A percentile compares a stretch with the other conserved stretches of the same genome.
Conservation (phyloP, 495 filamentous ascomycete species). For the Neurospora sp. region DNA sequence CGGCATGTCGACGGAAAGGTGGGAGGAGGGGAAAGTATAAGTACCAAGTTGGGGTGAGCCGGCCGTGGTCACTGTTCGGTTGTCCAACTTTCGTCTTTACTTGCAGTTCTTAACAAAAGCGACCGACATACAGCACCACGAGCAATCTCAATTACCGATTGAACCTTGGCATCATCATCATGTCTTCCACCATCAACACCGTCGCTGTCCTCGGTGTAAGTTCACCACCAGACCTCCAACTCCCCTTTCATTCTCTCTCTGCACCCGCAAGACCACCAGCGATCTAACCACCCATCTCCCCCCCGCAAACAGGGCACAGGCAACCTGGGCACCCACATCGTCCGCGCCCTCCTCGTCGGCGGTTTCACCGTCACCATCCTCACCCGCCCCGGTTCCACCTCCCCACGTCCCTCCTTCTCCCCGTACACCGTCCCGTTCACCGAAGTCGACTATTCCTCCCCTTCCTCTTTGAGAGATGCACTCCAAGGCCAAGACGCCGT, state of each 20-base stretch:
- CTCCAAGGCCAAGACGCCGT: conserved; percentile 48
- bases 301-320: conserved; percentile 39
- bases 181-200: conserved; percentile 37
- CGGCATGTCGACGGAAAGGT: background rate
- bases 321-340: conserved; percentile 46
- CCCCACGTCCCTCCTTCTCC: conserved; percentile 16
- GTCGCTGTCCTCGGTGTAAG: conserved; percentile 43
- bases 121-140: background rate
- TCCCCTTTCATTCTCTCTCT: background rate
- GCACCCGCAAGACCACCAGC: background rate
- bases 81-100: background rate
- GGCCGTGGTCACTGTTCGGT: background rate
- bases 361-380: conserved; percentile 51
- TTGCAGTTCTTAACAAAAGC: too few relatives aligned
- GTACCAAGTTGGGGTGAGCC: background rate
- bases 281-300: background rate
- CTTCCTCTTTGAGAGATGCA: conserved; percentile 38
- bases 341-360: conserved; percentile 42
- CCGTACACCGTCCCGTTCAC: conserved; percentile 28
- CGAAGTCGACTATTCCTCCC: conserved; percentile 46
- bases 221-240: conserved; percentile 2
- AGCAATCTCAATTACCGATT: background rate
- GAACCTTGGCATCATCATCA: conserved; percentile 9
- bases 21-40: background rate
- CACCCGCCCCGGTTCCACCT: conserved; percentile 35